Conservation (phyloP, 2,329 filamentous ascomycete species). For the Lojkania enalia region DNA sequence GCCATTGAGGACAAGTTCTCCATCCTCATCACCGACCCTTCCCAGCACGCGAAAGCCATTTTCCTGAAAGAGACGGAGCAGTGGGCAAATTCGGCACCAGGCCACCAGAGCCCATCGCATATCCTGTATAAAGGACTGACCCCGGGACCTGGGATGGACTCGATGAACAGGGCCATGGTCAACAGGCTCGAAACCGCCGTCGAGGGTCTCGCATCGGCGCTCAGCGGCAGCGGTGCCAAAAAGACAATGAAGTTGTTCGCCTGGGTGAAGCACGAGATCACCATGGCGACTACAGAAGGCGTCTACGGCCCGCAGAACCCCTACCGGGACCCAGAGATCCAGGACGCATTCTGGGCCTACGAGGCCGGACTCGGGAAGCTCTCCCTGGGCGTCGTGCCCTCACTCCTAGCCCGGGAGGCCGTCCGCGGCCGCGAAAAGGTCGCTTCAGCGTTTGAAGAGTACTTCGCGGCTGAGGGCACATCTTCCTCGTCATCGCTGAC, state of each 20-base stretch:
- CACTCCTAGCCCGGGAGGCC: background rate
- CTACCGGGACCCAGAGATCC: slow-evolving; percentile 32
- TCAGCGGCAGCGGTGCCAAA: background rate
- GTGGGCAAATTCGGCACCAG: slow-evolving; percentile 17
- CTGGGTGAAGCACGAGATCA: slow-evolving; percentile 35
- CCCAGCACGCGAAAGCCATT: background rate
- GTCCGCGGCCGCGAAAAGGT: background rate
- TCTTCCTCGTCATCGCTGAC: slow-evolving; percentile 38
- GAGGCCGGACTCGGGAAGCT: slow-evolving; percentile 12
- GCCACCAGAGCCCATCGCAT: slow-evolving; percentile 29
- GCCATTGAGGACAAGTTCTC: slow-evolving; percentile 31
- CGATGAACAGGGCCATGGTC: slow-evolving; percentile 44
- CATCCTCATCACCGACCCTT: background rate
- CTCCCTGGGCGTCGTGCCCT: background rate
- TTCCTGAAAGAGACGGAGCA: background rate
- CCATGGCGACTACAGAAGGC: slow-evolving; percentile 38
- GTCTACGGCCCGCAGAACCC: slow-evolving; percentile 46
- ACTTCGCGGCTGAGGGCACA: slow-evolving; percentile 41
- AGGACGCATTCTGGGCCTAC: slow-evolving; percentile 38
- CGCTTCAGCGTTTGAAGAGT: slow-evolving; percentile 32
- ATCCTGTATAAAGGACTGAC: slow-evolving; percentile 34
- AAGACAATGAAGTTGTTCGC: slow-evolving; percentile 2
- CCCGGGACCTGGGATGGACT: slow-evolving; percentile 37
- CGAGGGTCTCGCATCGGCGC: background rate
- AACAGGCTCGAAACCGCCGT: slow-evolving; percentile 15